Conservation (phyloP, 2,329 filamentous ascomycete species). For the Arthrobotrys sphaeroides region DNA sequence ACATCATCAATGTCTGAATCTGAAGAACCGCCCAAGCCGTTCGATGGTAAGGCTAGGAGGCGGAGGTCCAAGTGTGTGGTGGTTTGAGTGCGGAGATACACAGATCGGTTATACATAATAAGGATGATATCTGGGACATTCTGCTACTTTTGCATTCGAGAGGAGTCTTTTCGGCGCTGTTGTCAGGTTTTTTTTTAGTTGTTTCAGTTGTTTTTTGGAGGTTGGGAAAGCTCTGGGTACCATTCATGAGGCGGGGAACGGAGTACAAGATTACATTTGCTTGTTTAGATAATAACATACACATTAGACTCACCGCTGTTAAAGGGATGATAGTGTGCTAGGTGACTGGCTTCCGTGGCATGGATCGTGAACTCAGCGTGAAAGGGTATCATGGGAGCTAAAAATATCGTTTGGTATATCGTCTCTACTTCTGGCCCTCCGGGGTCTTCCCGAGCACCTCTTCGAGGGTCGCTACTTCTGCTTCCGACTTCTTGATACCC, state of each 20-base stretch:
- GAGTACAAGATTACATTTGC: not conserved
- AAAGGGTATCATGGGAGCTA: not conserved
- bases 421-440: slow-evolving; percentile 12
- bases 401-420: not conserved
- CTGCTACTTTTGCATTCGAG: slow-evolving; percentile 9
- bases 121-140: not conserved
- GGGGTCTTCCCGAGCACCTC: slow-evolving; percentile 62
- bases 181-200: no score
- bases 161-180: slow-evolving; percentile 14
- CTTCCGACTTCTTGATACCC: slow-evolving; percentile 58
- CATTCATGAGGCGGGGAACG: not conserved
- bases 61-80: slow-evolving; percentile 34
- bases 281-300: not conserved
- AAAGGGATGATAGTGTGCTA: not conserved
- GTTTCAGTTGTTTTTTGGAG: not conserved
- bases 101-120: not conserved
- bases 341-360: not conserved
- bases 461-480: slow-evolving; percentile 58
- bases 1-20: slow-evolving; percentile 37
- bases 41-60: not conserved
- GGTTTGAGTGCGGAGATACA: slow-evolving; percentile 2
- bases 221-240: not conserved
- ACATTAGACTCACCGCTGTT: not conserved
- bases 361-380: not conserved
- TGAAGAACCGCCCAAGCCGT: not conserved